phyloP scores from a whole-genome alignment of 768 basidiomycete genomes.

The Clitopilus hobsonii region DNA sequence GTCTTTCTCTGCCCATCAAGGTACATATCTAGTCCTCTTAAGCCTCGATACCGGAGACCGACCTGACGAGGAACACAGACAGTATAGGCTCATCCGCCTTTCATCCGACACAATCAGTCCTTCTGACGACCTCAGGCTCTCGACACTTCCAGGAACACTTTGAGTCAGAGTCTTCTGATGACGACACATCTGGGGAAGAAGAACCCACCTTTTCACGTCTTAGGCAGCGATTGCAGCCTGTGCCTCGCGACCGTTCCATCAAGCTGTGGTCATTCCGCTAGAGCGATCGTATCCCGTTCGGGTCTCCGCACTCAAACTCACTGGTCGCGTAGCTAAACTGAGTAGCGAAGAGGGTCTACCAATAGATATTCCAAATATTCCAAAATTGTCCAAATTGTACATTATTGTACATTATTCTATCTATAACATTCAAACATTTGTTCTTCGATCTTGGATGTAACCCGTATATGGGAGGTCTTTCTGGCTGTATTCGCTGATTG shows the following conservation, averaged over 20 bases:
- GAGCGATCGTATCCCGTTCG: no score
- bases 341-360: background rate
- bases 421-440: background rate
- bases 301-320: no score
- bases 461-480: background rate
- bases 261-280: conserved; percentile 25
- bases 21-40: conserved; percentile 28
- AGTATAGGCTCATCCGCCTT: conserved; percentile 70
- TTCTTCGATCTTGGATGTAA: background rate
- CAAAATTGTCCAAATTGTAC: background rate
- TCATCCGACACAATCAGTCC: conserved; percentile 54
- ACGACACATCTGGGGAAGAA: conserved; percentile 14
- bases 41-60: background rate
- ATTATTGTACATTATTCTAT: background rate
- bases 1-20: conserved; percentile 50
- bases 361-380: background rate
- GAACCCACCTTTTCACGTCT: conserved; percentile 7
- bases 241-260: conserved; percentile 26
- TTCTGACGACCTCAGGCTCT: conserved; percentile 74
- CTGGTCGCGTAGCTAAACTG: background rate
- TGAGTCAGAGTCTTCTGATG: conserved; percentile 21
- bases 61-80: conserved; percentile 38
- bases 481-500: background rate
- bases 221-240: conserved; percentile 16
- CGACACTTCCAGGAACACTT: conserved; percentile 53